Evolutionary conservation across 768 basidiomycete genomes (phyloP).

Genomic region (Cystofilobasidium capitatum): DNA sequence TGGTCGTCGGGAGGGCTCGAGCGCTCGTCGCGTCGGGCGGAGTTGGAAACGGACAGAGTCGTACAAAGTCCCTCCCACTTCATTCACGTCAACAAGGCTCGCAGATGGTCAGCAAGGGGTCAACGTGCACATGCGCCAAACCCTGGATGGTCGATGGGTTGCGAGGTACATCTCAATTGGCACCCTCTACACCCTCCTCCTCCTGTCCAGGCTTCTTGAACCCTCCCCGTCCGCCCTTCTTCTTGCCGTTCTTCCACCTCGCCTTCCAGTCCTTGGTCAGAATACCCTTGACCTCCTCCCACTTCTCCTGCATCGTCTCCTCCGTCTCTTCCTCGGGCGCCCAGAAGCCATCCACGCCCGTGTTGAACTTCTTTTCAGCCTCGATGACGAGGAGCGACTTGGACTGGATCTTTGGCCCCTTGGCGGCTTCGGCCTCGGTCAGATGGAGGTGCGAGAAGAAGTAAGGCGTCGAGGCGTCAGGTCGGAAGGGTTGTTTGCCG

Average conservation of each 20-base stretch:
- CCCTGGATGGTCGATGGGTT: too few species aligned
- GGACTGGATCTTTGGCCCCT: constrained; percentile 25
- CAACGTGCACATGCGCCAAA: too few species aligned
- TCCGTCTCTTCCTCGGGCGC: not conserved
- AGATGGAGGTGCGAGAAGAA: constrained; percentile 28
- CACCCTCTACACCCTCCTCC: too few species aligned
- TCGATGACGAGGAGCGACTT: constrained; percentile 12
- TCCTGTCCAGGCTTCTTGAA: too few species aligned
- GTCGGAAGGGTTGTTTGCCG: constrained; percentile 18
- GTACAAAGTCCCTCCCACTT: too few species aligned
- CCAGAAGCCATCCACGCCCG: constrained; percentile 9
- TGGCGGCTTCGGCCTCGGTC: constrained; percentile 15
- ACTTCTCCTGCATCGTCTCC: not conserved
- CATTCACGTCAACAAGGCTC: too few species aligned
- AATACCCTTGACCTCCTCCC: not conserved
- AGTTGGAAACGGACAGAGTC: too few species aligned
- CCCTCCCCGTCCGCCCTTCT: too few species aligned
- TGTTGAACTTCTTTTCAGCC: constrained; percentile 5
- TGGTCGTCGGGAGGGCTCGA: too few species aligned
- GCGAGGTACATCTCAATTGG: too few species aligned
- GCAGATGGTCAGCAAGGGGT: too few species aligned
- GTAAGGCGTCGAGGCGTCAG: constrained; percentile 20
- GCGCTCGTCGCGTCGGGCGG: too few species aligned
- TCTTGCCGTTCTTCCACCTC: not conserved
- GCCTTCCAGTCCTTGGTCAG: constrained; percentile 10